Base-by-base conservation (phyloP, 768 basidiomycete species). In the Punctularia strigosozonata region DNA sequence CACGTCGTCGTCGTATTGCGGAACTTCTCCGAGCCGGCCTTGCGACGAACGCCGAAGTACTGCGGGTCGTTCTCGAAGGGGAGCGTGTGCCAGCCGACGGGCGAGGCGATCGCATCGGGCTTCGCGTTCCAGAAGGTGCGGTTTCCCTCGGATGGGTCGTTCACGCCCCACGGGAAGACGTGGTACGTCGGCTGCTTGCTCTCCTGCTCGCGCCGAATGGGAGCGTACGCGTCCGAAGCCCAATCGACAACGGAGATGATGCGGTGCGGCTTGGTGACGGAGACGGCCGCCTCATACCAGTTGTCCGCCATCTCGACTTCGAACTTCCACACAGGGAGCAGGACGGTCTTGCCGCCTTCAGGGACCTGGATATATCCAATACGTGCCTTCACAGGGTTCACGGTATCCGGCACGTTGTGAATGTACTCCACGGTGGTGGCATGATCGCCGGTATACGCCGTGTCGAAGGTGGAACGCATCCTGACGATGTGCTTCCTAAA, bases 231-330 rank as follows among this genome's bases (percentile, higher is more conserved):
- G 54, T 92, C 89, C 15, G 83, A 80, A 1, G 81, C 90, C 92
- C 91, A 97, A 55, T 98, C 94, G 44, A 94, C 86, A 25, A 92
- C 88, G 20, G 82, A 79, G 50, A 97, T 63, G 47, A 91, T 79
- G 44, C 77, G 71, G 53, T 89, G 80, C 19, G 88, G 84, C n/a
- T 69, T 57, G 21, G 62, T 55, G 1, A 75, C 77, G 8, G 84
- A 79, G 30, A 99, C 80, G 17, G 86, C 71, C 3, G 89, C 75
- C 58, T 97, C 90, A 50, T 98, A 98, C 88, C 88, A 94, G 60
- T 91, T 97, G 61, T 95, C 80, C 52, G 79, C 54, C 83, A 94
- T 88, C 68, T 90, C 84, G 32, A 94, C 82, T 54, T 91, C 88
- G 50, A 91, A 83, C 77, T 78, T 82, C 86, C 85, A 97, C 4